Evolutionary conservation across 2,329 filamentous ascomycete species (phyloP), one percentile per base, ranked within the genome.

Genomic region (Cylindrodendrum hubeiense): DNA sequence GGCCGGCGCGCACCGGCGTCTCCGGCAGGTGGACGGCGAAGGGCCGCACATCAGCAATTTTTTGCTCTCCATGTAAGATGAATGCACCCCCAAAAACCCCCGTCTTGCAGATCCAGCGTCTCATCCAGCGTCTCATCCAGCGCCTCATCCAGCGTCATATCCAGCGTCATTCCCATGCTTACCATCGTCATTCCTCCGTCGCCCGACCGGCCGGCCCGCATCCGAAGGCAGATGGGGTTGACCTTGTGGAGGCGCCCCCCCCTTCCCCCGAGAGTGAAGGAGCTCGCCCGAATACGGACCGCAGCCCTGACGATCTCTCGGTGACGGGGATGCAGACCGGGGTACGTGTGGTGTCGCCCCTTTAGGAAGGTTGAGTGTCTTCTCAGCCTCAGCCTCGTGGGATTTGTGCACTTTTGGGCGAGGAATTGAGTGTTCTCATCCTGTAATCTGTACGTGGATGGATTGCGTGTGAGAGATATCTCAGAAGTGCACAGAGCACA

Each of bases 1-100:
- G 59, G 59, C 59, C 51, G 50, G 59, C 30, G 33, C 30, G 41
- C 52, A 21, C 51, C 51, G 59, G 34, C 44, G 51, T 61, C 43
- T 49, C 59, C 59, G 50, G 59, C 51, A 55, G 30, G 26, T n/a
- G 44, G 44, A 37, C 50, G 47, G 49, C 50, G 47, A 60, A 44
- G 30, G 8, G 39, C 46, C 34, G 46, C 46, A 30, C 56, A n/a
- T 24, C 24, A 24, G 52, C 13, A 39, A n/a, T n/a, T n/a, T n/a
- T 39, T 19, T 39, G 6, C 5, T n/a, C 8, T 37, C 13, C 13
- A 39, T 4, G 37, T n/a, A 39, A 8, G 37, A 39, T 17, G 37
- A n/a, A 39, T 5, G 37, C 37, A n/a, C 1, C n/a, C 17, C 12
- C 10, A 13, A 13, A 28, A 50, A 13, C 4, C 37, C 10, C 19